Evolutionary conservation across 768 basidiomycete genomes (phyloP), one percentile per base, ranked within the genome.

Genomic region (Pleurotus sapidus): DNA sequence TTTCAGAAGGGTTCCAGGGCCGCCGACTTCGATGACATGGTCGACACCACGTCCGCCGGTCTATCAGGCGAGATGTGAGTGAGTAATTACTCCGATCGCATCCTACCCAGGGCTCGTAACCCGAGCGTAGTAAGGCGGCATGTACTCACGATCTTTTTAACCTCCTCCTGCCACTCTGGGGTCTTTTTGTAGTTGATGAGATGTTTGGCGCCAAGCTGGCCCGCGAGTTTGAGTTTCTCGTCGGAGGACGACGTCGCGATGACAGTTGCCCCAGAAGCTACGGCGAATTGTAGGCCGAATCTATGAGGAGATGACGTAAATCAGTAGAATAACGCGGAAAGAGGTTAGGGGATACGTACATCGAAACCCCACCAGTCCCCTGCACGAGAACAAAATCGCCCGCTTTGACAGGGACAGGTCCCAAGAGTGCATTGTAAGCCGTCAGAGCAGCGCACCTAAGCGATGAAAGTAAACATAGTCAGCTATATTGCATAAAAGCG

Each of bases 211-310:
- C 86, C 84, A 15, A 86, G 75, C 40, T 74, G 75, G 43, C 72
- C 69, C 8, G 77, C 84, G 25, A 78, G 59, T 58, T 78, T 74
- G 14, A 87, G 73, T 62, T 89, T 90, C 47, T 78, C 75, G 60
- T 88, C 84, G 0, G 84, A 84, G 0, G 85, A 87, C 0, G 86
- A 88, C 0, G 86, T 89, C 24, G 77, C 76, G 60, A 90, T 86
- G 57, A 87, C 84, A 1, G 69, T 79, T 1, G 86, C 86, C 38
- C 86, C 87, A 5, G 81, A 75, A 3, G 83, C 81, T 43, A 84
- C 76, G 1, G 87, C 86, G 46, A 89, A 69, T 68, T 88, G 84
- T 3, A 81, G 69, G 3, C 74, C 86, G 61, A 82, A 86, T 40
- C n/a, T n/a, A n/a, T n/a, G n/a, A n/a, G n/a, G n/a, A n/a, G n/a